These are phyloP conservation scores for Rubia balearica DNA, from an alignment of 305 asterid genomes.

Conservation along the genomic window DNA sequence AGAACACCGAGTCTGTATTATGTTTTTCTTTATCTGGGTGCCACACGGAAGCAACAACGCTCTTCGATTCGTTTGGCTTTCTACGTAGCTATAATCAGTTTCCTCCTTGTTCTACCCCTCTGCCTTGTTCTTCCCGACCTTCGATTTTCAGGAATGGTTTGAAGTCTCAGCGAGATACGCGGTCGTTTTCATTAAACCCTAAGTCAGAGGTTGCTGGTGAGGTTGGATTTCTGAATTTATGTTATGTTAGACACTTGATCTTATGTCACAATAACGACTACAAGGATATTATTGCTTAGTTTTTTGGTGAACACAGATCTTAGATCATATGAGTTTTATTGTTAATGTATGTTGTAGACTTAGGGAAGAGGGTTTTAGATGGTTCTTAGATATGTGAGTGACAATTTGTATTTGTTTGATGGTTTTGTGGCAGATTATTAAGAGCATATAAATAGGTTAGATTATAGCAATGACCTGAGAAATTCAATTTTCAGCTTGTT, in stretches of 20 bases:
- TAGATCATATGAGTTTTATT: conserved; percentile 7
- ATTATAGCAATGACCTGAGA: background rate
- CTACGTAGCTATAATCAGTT: conserved; percentile 16
- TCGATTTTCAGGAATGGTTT: conserved; percentile 16
- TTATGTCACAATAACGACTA: too few relatives aligned
- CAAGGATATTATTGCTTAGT: too few relatives aligned
- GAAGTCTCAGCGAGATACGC: conserved; percentile 28
- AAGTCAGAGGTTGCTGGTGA: conserved; percentile 35
- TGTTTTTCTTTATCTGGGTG: too few relatives aligned
- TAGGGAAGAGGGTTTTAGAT: conserved; percentile 8
- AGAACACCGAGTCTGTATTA: too few relatives aligned
- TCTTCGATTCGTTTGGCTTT: conserved; percentile 9
- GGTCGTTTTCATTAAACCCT: conserved; percentile 30
- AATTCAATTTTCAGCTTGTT: background rate
- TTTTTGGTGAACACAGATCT: too few relatives aligned
- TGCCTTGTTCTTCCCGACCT: conserved; percentile 24
- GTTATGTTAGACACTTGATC: too few relatives aligned
- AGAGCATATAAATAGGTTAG: too few relatives aligned
- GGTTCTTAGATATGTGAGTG: conserved; percentile 22
- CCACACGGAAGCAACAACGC: conserved; percentile 14
- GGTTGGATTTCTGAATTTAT: conserved; percentile 31
- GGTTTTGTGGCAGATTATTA: too few relatives aligned
- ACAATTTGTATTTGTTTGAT: background rate
- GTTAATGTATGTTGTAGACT: too few relatives aligned
- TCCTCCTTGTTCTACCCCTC: conserved; percentile 21